Base-by-base conservation (phyloP, 2,329 filamentous ascomycete species). In the Erysiphe neolycopersici region DNA sequence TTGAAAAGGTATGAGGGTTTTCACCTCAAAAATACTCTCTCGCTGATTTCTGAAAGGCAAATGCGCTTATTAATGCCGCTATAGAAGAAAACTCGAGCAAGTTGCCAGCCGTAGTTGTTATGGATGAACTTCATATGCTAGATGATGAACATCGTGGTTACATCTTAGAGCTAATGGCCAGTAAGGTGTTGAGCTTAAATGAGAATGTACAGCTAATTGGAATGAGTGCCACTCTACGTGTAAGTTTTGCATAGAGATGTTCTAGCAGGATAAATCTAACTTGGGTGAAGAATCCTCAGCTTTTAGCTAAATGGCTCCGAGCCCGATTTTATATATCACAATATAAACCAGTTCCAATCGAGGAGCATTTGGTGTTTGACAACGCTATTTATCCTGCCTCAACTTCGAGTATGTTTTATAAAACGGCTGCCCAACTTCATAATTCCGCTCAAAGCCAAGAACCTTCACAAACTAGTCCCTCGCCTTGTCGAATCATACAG, bases 121-220 rank as follows among this genome's bases (percentile, higher is more conserved):
- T 84, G 31, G 79, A 85, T 52, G 79, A 85, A 54, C 61, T 84
- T n/a, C 79, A 85, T 55, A 83, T 85, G 77, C 65, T 84, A 38
- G 75, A 82, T 51, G 79, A 84, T 54, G 75, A 77, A 48, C 69
- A 76, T 49, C 71, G 79, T n/a, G 79, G 79, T 4, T 84, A 84
- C 54, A 63, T 84, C 1, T 62, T 84, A 44, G 79, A 85, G 54
- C 62, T 84, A 5, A 71, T 82, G 59, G 72, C 75, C 5, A 79
- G 77, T 3, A 84, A 84, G 53, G 54, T 84, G 29, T 60, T 82
- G n/a, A 68, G 73, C 45, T 59, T 84, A 18, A 73, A 71, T 22
- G 70, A 79, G 46, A 60, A 65, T 19, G 64, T 80, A 16, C 79
- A 84, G 53, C 73, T 84, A 9, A 31, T 44, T 29, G 79, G 76